Percentiles rank a stretch among this genome's conserved stretches.
Conservation (phyloP, 176 grass and related monocot species). For the Saccharum spontaneum region DNA sequence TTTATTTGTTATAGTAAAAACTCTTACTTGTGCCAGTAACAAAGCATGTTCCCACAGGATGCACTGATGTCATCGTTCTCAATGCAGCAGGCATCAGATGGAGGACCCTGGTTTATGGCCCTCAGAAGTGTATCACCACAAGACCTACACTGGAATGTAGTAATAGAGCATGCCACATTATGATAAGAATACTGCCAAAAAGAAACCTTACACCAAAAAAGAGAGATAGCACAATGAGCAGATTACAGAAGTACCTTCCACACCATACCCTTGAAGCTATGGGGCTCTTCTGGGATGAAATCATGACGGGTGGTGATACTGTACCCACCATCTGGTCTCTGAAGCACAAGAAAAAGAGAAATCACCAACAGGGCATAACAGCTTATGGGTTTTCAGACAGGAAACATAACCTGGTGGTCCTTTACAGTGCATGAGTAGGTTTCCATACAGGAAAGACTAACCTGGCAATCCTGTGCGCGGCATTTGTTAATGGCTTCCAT, state of each 20-base stretch:
- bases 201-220: background rate
- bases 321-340: slow-evolving; percentile 70
- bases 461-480: slow-evolving; percentile 48
- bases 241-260: slow-evolving; percentile 56
- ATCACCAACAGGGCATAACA: slow-evolving; percentile 3
- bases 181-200: background rate
- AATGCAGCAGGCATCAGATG: slow-evolving; percentile 61
- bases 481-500: slow-evolving; percentile 76
- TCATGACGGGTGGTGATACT: slow-evolving; percentile 68
- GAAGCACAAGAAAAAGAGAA: slow-evolving; percentile 26
- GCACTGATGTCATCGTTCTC: slow-evolving; percentile 28
- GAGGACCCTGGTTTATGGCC: slow-evolving; percentile 32
- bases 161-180: slow-evolving; percentile 25
- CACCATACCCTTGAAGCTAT: slow-evolving; percentile 24
- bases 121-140: slow-evolving; percentile 52
- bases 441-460: slow-evolving; percentile 38
- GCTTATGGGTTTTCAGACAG: slow-evolving; percentile 21
- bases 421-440: background rate
- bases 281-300: slow-evolving; percentile 43
- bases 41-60: slow-evolving; percentile 55
- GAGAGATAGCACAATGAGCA: background rate
- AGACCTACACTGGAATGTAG: slow-evolving; percentile 53
- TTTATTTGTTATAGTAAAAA: background rate
- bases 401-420: slow-evolving; percentile 36
- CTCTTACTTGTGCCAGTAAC: slow-evolving; percentile 79